Evolutionary conservation across 2,329 filamentous ascomycete species (phyloP).

Genomic region (Aspergillus latus): DNA sequence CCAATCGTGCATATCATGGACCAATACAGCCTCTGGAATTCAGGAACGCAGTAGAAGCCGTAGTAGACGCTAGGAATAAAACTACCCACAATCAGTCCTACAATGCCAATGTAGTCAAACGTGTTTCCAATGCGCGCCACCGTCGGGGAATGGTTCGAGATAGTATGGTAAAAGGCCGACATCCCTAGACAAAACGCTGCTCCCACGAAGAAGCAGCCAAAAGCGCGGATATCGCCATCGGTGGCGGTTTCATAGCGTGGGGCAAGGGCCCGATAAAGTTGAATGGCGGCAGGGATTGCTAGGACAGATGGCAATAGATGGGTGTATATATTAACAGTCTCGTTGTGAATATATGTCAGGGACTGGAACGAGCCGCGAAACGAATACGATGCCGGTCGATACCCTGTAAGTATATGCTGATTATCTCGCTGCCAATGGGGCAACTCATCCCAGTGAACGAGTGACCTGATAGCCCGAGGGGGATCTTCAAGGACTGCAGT

Average conservation of each 20-base stretch:
- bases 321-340: slow-evolving; percentile 70
- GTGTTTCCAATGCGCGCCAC: slow-evolving; percentile 87
- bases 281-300: slow-evolving; percentile 53
- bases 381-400: slow-evolving; percentile 63
- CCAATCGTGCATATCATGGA: slow-evolving; percentile 76
- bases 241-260: slow-evolving; percentile 67
- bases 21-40: slow-evolving; percentile 70
- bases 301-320: slow-evolving; percentile 67
- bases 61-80: slow-evolving; percentile 89
- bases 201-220: slow-evolving; percentile 76
- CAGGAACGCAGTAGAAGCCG: slow-evolving; percentile 71
- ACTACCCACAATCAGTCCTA: slow-evolving; percentile 85
- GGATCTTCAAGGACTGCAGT: slow-evolving; percentile 31
- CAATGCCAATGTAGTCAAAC: slow-evolving; percentile 91
- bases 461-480: slow-evolving; percentile 31
- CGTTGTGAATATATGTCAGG: slow-evolving; percentile 65
- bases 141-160: slow-evolving; percentile 76
- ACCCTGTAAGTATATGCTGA: slow-evolving; percentile 66
- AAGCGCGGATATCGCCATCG: slow-evolving; percentile 65
- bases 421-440: slow-evolving; percentile 63
- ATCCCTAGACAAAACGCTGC: slow-evolving; percentile 72
- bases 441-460: slow-evolving; percentile 54
- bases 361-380: slow-evolving; percentile 59
- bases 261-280: slow-evolving; percentile 59
- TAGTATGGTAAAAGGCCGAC: slow-evolving; percentile 80